Evolutionary conservation across 306 rosid genomes (phyloP).

Genomic region (Morella rubra): DNA sequence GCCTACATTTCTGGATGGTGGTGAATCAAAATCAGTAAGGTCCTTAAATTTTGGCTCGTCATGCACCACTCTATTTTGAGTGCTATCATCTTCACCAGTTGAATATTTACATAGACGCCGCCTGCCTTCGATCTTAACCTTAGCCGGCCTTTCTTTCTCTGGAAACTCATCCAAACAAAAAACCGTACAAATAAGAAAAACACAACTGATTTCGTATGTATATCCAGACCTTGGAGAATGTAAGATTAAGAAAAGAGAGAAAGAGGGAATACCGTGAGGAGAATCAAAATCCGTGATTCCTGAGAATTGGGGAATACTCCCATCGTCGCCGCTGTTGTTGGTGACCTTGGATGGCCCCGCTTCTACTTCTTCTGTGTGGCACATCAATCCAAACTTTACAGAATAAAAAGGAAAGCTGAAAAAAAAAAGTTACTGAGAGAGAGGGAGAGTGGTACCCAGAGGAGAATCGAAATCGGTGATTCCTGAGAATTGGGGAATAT

Average conservation of each 20-base stretch:
- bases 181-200: background rate
- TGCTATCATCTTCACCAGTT: slow-evolving; percentile 20
- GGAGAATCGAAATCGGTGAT: slow-evolving; percentile 28
- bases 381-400: too few relatives aligned
- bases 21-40: slow-evolving; percentile 59
- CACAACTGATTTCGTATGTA: background rate
- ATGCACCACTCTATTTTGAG: slow-evolving; percentile 20
- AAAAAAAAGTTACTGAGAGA: background rate
- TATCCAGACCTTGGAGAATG: background rate
- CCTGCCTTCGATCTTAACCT: slow-evolving; percentile 67
- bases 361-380: slow-evolving; percentile 18
- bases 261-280: slow-evolving; percentile 32
- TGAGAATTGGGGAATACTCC: background rate
- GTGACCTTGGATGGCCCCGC: slow-evolving; percentile 26
- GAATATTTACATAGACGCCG: slow-evolving; percentile 83
- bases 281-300: background rate
- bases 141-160: slow-evolving; percentile 46
- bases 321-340: slow-evolving; percentile 17
- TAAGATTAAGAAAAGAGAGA: background rate
- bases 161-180: slow-evolving; percentile 8
- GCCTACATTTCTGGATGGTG: slow-evolving; percentile 18
- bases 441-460: slow-evolving; percentile 25
- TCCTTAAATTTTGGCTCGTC: slow-evolving; percentile 41
- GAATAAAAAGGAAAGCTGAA: too few relatives aligned
- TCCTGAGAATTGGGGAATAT: slow-evolving; percentile 7